Base-by-base conservation (phyloP, 179 eudicot genomes). In the Pouteria campechiana region DNA sequence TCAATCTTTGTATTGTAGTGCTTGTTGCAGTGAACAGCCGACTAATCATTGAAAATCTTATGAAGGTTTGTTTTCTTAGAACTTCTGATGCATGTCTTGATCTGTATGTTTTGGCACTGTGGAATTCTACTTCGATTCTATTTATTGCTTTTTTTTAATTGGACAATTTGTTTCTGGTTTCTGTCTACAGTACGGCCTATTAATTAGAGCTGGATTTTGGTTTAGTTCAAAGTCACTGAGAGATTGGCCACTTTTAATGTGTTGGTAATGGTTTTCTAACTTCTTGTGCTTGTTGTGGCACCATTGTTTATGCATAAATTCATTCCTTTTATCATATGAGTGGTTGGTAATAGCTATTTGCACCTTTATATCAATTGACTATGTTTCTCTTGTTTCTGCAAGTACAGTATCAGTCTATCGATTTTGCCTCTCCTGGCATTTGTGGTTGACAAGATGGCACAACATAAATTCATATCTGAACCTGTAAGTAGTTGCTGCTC, bases 161-260 rank as follows among this genome's bases (percentile, higher is more conserved):
- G 21, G 36, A 30, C 16, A 54, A 17, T n/a, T 21, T 31, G 19
- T 47, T 8, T 27, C 48, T 37, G 35, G 19, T 32, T 37, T 43
- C 11, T 44, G 33, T 28, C 50, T 74, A 73, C 90, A 90, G 98
- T 90, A 90, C 73, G 98, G 98, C 37, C 76, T 71, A 74, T 60
- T 90, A 46, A 90, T 90, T 45, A 72, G 73, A 57, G 55, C 80
- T 50, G 95, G 83, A 46, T 90, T 90, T 68, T 90, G 95, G 98
- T 85, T 85, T 60, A 73, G 95, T 61, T 73, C 98, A 7, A 85
- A 58, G 52, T 79, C 95, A 9, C 58, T 86, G 32, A 68, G 93
- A 56, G 98, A 90, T 68, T 90, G 98, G 98, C 98, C 95, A 34
- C 89, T 85, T 39, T 64, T 90, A 18, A 90, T 90, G 95, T 90